Base-by-base conservation (phyloP, 1,139 yeast species). In the Suzukiozyma palmioleophila region DNA sequence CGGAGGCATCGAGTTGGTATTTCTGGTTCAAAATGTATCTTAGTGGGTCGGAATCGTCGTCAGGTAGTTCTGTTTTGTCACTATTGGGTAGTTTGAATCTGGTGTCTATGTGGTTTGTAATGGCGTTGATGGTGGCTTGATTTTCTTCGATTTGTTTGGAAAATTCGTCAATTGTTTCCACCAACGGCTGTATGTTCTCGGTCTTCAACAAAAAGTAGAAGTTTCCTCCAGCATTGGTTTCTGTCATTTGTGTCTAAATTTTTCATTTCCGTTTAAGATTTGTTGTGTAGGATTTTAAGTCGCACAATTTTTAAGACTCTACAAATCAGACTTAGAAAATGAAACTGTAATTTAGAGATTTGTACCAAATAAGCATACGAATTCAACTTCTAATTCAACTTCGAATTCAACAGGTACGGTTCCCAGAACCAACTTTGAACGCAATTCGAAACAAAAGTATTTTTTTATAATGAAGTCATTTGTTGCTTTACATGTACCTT, bases 121-220 rank as follows among this genome's bases (percentile, higher is more conserved):
- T 40, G 9, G 53, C 44, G 16, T 51, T 49, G 8, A 67, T 53
- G 13, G 54, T 42, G 8, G 28, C 38, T 25, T 59, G 64, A 45
- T 65, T 66, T 32, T 51, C 44, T 26, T 49, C 50, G 8, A 69
- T 47, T 31, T 55, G 56, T 0, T 34, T n/a, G 11, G 53, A 43
- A 10, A 69, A 45, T 24, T 53, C 50, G n/a, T 49, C 50, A 1
- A 64, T 45, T 8, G 60, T 44, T 2, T 49, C 52, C 1, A 56
- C 30, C 14, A 69, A 49, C 3, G 73, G 72, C 32, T 58, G 59
- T 33, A 59, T 53, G 42, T 64, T 66, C 42, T 69, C 75, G 7
- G 71, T 67, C 40, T 65, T 67, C 26, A 68, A 53, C 34, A 65
- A 51, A 38, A 57, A 64, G 39, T 55, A 50, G 38, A 47, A 43